Evolutionary conservation across 1,139 yeast species (phyloP), one percentile per base, ranked within the genome.

Genomic region (Saccharomyces hybrid): DNA sequence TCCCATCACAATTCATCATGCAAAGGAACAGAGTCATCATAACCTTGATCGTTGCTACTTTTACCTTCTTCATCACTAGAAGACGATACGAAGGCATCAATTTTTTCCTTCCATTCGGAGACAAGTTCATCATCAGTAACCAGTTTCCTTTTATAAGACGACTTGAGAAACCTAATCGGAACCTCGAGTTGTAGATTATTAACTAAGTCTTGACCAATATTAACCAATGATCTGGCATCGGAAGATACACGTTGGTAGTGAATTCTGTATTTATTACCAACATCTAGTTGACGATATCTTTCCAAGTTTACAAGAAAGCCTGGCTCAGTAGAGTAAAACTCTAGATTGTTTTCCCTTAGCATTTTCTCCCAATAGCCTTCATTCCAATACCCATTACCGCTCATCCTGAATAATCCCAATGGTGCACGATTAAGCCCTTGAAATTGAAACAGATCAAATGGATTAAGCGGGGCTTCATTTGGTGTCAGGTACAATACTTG

Each of bases 381-480:
- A 64, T 89, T 86, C 99, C 99, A 93, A 72, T 93, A 93, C 54
- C 96, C 75, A 68, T 78, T 86, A 0, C 95, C 96, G 63, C 86
- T 91, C 84, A 86, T 87, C 61, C 87, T 96, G 27, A 58, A 55
- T 57, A 64, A 49, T 14, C 58, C 53, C 19, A 63, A 60, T n/a
- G 65, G 55, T 5, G 52, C 49, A 5, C 51, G 51, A 5, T 38
- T 50, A 1, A 54, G 34, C 0, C 47, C 46, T 1, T 29, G 28
- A n/a, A 47, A 48, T 14, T 54, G 55, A n/a, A 55, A 46, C 2
- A 65, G 7, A 86, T 95, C 49, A 81, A 62, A 50, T 80, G 83
- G 47, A 81, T 81, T 60, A 86, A 75, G 16, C 4, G 60, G 53
- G 16, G 86, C 80, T 67, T 84, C 91, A 65, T 86, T 95, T 2